Percentiles rank a stretch among this genome's conserved stretches.
Conservation (phyloP, 805 yeast genomes). For the Wickerhamiella shivajii region DNA sequence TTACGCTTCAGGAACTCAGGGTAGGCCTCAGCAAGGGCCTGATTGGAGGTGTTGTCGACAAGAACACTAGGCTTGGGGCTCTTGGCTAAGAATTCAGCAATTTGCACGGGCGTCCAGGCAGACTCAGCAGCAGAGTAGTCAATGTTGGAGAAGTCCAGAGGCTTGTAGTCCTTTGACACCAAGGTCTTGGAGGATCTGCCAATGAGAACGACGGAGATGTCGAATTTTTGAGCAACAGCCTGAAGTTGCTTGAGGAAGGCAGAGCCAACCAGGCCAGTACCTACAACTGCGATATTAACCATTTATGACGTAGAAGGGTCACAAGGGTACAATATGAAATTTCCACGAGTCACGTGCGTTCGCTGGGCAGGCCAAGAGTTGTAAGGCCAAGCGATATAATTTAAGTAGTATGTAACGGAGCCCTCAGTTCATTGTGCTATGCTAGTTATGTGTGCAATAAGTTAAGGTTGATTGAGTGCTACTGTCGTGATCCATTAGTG, state of each 20-base stretch:
- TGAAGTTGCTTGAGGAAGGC: constrained; percentile 75
- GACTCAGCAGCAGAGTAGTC: constrained; percentile 32
- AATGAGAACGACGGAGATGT: constrained; percentile 64
- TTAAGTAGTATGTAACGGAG: too few relatives aligned
- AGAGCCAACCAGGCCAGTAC: constrained; percentile 92
- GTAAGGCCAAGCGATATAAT: too few relatives aligned
- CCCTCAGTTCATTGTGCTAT: too few relatives aligned
- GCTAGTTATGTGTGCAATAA: too few relatives aligned
- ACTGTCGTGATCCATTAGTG: too few relatives aligned
- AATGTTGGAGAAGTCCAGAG: constrained; percentile 54
- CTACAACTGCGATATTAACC: constrained; percentile 52
- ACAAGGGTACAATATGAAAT: neutral
- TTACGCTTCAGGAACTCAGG: constrained; percentile 61
- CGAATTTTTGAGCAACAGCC: constrained; percentile 31
- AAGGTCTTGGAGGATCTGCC: constrained; percentile 64
- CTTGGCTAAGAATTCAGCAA: constrained; percentile 46
- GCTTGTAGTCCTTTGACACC: constrained; percentile 51
- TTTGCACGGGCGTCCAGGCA: constrained; percentile 41
- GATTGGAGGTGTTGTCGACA: constrained; percentile 90
- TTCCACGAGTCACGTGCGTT: too few relatives aligned
- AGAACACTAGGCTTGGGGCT: constrained; percentile 66
- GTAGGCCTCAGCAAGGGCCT: constrained; percentile 58
- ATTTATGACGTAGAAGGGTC: neutral
- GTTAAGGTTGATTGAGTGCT: too few relatives aligned
- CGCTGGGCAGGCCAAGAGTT: too few relatives aligned